These are phyloP conservation scores for Forsythia viridissima DNA, from an alignment of 257 asterid species.

Conservation along the genomic window DNA sequence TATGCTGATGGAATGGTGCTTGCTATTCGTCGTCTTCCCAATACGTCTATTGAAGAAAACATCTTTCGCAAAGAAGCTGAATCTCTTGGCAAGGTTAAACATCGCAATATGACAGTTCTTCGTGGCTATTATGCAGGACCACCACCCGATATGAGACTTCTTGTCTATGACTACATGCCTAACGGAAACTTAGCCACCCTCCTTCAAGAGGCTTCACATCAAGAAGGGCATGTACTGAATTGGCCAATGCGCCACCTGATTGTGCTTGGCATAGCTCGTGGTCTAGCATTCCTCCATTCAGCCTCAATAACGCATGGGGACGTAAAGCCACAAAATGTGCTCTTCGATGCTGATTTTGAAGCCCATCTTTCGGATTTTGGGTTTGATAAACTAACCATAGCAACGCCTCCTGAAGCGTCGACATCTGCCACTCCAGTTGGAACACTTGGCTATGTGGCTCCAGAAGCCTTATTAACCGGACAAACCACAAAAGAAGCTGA, in stretches of 20 bases:
- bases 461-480: slow-evolving; percentile 64
- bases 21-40: slow-evolving; percentile 73
- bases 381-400: slow-evolving; percentile 54
- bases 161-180: slow-evolving; percentile 84
- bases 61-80: slow-evolving; percentile 76
- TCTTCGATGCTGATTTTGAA: slow-evolving; percentile 92
- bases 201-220: slow-evolving; percentile 85
- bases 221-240: slow-evolving; percentile 84
- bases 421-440: slow-evolving; percentile 59
- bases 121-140: slow-evolving; percentile 88
- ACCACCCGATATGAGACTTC: slow-evolving; percentile 69
- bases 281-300: slow-evolving; percentile 68
- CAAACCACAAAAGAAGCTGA: slow-evolving; percentile 54
- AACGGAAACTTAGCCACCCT: slow-evolving; percentile 75
- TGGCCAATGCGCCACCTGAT: slow-evolving; percentile 96
- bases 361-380: slow-evolving; percentile 84
- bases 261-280: slow-evolving; percentile 83
- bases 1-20: slow-evolving; percentile 91
- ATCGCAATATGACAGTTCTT: slow-evolving; percentile 74
- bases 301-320: slow-evolving; percentile 60
- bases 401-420: slow-evolving; percentile 57
- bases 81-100: slow-evolving; percentile 71
- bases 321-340: slow-evolving; percentile 71
- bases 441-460: slow-evolving; percentile 69
- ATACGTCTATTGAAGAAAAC: slow-evolving; percentile 57